Evolutionary conservation across 2,329 filamentous ascomycete genomes (phyloP).

Genomic region (Neonectria sp.): DNA sequence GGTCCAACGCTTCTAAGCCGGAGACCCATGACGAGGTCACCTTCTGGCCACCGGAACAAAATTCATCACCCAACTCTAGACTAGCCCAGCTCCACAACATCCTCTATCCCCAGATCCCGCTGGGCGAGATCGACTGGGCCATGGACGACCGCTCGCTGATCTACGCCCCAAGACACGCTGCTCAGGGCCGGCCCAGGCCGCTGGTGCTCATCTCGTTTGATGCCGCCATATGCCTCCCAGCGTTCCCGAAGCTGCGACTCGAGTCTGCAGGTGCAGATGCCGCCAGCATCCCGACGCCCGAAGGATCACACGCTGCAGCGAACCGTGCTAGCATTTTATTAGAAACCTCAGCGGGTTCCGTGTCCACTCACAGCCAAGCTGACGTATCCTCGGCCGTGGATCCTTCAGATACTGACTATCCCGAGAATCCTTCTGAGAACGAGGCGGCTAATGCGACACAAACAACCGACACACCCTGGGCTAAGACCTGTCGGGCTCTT

Average conservation of each 20-base stretch:
- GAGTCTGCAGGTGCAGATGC: background rate
- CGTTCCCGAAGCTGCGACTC: constrained; percentile 33
- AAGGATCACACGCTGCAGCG: background rate
- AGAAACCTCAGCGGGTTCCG: background rate
- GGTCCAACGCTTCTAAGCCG: background rate
- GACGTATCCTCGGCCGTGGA: background rate
- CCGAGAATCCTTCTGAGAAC: background rate
- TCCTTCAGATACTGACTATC: background rate
- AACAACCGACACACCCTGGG: background rate
- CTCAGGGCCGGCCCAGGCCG: constrained; percentile 31
- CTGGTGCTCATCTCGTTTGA: constrained; percentile 51
- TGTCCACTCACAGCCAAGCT: background rate
- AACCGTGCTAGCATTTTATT: background rate
- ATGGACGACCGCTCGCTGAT: constrained; percentile 65
- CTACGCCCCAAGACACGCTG: constrained; percentile 52
- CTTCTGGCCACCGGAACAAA: constrained; percentile 45
- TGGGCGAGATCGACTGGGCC: constrained; percentile 56
- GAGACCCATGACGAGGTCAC: constrained; percentile 8
- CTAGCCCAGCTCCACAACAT: constrained; percentile 53
- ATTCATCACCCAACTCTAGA: constrained; percentile 1
- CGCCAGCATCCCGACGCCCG: background rate
- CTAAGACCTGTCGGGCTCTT: constrained; percentile 1
- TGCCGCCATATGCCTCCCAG: constrained; percentile 43
- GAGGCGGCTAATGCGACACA: background rate
- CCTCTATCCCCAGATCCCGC: constrained; percentile 51